Evolutionary conservation across 108 stramenopile species (phyloP).

Genomic region (Nitzschia putrida): DNA sequence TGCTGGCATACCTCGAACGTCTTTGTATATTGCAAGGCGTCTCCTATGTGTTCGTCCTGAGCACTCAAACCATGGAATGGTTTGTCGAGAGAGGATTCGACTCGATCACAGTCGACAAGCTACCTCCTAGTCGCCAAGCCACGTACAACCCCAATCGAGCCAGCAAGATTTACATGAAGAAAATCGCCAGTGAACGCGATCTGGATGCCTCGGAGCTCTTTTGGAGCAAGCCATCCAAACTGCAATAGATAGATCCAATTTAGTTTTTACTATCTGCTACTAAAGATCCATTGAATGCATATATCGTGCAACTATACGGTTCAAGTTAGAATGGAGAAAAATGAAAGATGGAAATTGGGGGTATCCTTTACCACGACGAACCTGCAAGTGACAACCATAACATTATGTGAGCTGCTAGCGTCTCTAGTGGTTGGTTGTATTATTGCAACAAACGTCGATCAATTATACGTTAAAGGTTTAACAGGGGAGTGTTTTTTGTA

Average conservation of each 20-base stretch:
- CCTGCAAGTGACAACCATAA: too few relatives aligned
- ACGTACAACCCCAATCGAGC: constrained; percentile 68
- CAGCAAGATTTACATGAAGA: constrained; percentile 91
- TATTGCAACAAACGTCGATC: too few relatives aligned
- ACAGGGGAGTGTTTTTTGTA: too few relatives aligned
- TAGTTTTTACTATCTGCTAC: not conserved
- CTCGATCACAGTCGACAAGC: constrained; percentile 59
- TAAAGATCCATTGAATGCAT: not conserved
- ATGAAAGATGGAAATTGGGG: not conserved
- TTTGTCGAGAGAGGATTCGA: constrained; percentile 92
- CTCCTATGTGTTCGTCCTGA: constrained; percentile 84
- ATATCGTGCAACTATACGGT: not conserved
- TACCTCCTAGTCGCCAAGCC: constrained; percentile 81
- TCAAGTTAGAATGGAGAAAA: not conserved
- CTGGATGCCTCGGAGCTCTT: constrained; percentile 85
- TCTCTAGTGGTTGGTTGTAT: too few relatives aligned
- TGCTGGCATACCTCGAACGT: constrained; percentile 95
- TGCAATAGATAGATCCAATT: not conserved
- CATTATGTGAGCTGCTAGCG: too few relatives aligned
- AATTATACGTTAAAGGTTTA: too few relatives aligned
- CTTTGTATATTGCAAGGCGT: constrained; percentile 73
- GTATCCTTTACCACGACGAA: too few relatives aligned
- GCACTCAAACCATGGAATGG: constrained; percentile 97
- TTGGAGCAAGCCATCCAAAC: constrained; percentile 56
- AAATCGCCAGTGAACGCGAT: constrained; percentile 72